phyloP scores from a whole-genome alignment of 495 filamentous ascomycete genomes.

The Pyrenula aspistea region DNA sequence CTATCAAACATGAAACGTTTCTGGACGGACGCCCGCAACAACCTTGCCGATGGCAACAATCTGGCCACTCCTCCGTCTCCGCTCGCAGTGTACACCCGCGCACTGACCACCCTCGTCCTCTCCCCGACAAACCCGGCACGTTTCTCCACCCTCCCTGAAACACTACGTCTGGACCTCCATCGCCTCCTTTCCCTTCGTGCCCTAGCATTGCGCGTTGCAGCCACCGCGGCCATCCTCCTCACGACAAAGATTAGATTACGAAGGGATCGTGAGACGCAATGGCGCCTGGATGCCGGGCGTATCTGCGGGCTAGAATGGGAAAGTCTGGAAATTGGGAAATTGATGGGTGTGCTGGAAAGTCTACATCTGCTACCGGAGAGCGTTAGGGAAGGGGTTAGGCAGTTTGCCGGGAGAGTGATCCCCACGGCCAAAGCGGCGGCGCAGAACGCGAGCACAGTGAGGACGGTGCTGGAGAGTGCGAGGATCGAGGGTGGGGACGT shows the following conservation, averaged over 20 bases:
- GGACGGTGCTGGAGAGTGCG: conserved; percentile 21
- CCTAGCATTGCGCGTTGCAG: conserved; percentile 61
- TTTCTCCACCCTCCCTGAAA: conserved; percentile 62
- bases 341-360: conserved; percentile 67
- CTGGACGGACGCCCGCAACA: conserved; percentile 57
- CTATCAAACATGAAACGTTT: conserved; percentile 51
- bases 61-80: conserved; percentile 45
- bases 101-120: conserved; percentile 52
- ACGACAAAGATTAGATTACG: conserved; percentile 94
- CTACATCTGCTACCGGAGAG: conserved; percentile 63
- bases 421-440: conserved; percentile 27
- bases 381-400: conserved; percentile 28
- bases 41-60: conserved; percentile 60
- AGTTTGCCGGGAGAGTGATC: conserved; percentile 45
- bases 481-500: conserved; percentile 2
- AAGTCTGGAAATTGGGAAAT: conserved; percentile 39
- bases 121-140: conserved; percentile 38
- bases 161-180: conserved; percentile 64
- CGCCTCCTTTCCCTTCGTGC: conserved; percentile 56
- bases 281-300: conserved; percentile 76
- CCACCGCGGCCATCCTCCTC: conserved; percentile 69
- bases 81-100: conserved; percentile 60
- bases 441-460: conserved; percentile 22
- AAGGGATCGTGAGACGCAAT: conserved; percentile 77
- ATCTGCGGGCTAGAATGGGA: conserved; percentile 50